These are phyloP conservation scores for Metarhizium album DNA, from an alignment of 2,329 filamentous ascomycete genomes.

Conservation along the genomic window DNA sequence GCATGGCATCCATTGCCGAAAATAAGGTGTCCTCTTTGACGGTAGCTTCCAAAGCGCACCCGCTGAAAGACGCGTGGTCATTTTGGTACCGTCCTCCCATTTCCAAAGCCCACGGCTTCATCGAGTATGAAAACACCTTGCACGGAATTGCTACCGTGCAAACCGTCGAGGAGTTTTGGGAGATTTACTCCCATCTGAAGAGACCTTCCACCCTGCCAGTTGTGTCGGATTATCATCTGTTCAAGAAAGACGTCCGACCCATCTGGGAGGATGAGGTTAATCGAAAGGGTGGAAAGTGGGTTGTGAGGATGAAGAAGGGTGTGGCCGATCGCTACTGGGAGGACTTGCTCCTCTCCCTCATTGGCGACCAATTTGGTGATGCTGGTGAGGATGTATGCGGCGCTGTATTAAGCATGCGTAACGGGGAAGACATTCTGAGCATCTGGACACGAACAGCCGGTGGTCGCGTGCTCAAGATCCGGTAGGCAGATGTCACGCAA, in stretches of 20 bases:
- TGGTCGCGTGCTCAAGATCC: conserved; percentile 89
- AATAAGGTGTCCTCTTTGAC: conserved; percentile 22
- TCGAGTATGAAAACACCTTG: conserved; percentile 94
- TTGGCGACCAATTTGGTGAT: conserved; percentile 90
- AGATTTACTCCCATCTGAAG: conserved; percentile 80
- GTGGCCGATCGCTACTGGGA: conserved; percentile 97
- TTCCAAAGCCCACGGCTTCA: conserved; percentile 77
- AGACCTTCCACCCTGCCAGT: conserved; percentile 77
- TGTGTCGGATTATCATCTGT: conserved; percentile 96
- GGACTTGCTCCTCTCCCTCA: conserved; percentile 77
- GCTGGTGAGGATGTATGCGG: conserved; percentile 91
- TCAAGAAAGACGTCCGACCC: conserved; percentile 90
- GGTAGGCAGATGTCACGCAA: conserved; percentile 41
- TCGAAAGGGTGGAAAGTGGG: conserved; percentile 94
- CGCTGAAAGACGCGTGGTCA: conserved; percentile 80
- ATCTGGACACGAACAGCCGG: conserved; percentile 96
- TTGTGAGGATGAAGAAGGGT: conserved; percentile 92
- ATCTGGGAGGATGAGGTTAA: conserved; percentile 99
- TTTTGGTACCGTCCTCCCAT: conserved; percentile 97
- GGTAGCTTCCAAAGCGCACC: conserved; percentile 32
- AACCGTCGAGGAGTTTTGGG: conserved; percentile 85
- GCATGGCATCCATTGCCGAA: conserved; percentile 38
- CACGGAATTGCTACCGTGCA: conserved; percentile 73
- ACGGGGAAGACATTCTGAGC: conserved; percentile 92
- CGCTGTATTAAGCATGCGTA: conserved; percentile 85